phyloP scores from a whole-genome alignment of 371 early-diverging fungal genomes.

The Saksenaea vasiformis region DNA sequence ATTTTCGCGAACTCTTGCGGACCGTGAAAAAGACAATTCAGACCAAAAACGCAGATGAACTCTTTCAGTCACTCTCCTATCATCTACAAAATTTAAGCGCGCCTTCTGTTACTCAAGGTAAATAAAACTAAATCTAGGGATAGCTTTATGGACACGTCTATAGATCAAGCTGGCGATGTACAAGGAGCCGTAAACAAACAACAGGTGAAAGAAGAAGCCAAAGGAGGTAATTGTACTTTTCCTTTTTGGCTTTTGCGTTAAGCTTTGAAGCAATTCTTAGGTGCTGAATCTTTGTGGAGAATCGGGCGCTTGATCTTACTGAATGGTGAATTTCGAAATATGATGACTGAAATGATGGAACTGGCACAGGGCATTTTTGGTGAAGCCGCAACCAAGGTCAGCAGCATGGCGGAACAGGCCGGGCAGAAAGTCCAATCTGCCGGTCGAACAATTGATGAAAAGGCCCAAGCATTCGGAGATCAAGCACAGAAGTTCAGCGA shows the following conservation, averaged over 20 bases:
- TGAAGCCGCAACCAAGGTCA: slow-evolving; percentile 36
- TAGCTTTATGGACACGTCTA: not conserved
- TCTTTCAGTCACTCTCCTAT: slow-evolving; percentile 62
- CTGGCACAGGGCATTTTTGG: slow-evolving; percentile 53
- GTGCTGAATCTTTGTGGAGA: slow-evolving; percentile 35
- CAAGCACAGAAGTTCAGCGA: slow-evolving; percentile 4
- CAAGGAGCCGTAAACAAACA: not conserved
- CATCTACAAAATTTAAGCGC: slow-evolving; percentile 38
- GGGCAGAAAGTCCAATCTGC: slow-evolving; percentile 27
- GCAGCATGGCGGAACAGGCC: slow-evolving; percentile 26
- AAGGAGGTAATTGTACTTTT: slow-evolving; percentile 20
- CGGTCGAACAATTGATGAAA: slow-evolving; percentile 25
- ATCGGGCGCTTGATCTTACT: slow-evolving; percentile 52
- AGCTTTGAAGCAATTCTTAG: slow-evolving; percentile 8
- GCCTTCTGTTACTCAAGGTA: slow-evolving; percentile 26
- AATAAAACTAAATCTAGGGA: not conserved
- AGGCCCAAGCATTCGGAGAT: slow-evolving; percentile 19
- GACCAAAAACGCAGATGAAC: slow-evolving; percentile 60
- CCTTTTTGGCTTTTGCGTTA: not conserved
- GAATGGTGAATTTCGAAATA: slow-evolving; percentile 54
- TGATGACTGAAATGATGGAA: slow-evolving; percentile 49
- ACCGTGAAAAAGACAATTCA: slow-evolving; percentile 45
- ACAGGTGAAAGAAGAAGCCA: slow-evolving; percentile 25
- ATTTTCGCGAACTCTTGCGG: slow-evolving; percentile 44
- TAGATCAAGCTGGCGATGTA: slow-evolving; percentile 3